Percentiles rank a stretch among this genome's conserved stretches.
These are phyloP conservation scores for Arabidopsis arenosa DNA, from an alignment of 345 rosid species.

Conservation along the genomic window DNA sequence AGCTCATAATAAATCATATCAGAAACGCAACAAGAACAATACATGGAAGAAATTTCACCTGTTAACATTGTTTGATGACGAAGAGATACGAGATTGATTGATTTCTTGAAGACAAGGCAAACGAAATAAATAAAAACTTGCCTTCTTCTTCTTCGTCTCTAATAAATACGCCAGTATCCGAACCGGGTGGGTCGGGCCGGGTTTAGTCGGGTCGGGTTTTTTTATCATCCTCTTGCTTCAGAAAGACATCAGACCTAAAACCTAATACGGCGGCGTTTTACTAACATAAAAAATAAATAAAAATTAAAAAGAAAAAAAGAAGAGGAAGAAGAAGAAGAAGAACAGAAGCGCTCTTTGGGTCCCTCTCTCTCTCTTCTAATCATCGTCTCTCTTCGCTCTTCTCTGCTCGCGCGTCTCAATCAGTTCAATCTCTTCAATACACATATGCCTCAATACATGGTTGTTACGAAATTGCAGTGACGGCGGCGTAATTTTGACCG, in stretches of 20 bases:
- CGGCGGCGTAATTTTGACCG: conserved; percentile 31
- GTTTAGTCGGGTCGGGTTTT: neutral
- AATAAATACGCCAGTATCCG: neutral
- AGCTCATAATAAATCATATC: neutral
- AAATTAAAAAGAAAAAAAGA: neutral
- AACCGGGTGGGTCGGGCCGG: neutral
- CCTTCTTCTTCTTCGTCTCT: neutral
- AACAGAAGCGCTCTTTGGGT: conserved; percentile 31
- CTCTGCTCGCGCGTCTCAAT: conserved; percentile 42
- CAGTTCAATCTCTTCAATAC: conserved; percentile 34
- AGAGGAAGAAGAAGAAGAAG: conserved; percentile 20
- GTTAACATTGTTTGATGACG: conserved; percentile 28
- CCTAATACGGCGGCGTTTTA: conserved; percentile 23
- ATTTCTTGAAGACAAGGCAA: conserved; percentile 19
- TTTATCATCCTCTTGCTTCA: neutral
- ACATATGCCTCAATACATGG: conserved; percentile 15
- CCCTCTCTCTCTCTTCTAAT: conserved; percentile 33
- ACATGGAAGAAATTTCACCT: conserved; percentile 3
- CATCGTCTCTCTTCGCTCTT: conserved; percentile 35
- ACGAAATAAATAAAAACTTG: neutral
- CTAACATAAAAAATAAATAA: neutral
- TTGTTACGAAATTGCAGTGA: conserved; percentile 32
- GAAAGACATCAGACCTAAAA: conserved; percentile 21
- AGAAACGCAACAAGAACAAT: neutral
- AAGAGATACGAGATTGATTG: conserved; percentile 15